A percentile compares a stretch with the other conserved stretches of the same genome.
These are phyloP conservation scores for Populus tomentosa DNA, from an alignment of 441 rosid genomes.

Conservation along the genomic window DNA sequence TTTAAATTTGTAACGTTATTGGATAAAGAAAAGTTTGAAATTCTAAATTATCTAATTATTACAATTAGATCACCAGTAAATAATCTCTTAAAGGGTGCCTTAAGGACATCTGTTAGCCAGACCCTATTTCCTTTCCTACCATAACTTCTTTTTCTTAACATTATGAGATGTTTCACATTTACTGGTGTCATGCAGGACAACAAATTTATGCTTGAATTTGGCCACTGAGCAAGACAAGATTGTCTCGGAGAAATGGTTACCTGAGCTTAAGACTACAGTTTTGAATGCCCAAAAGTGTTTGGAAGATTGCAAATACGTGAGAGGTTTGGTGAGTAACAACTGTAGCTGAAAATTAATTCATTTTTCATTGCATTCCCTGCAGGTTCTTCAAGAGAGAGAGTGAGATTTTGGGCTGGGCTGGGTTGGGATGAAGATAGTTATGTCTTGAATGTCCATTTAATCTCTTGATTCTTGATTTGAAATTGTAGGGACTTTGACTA, in stretches of 20 bases:
- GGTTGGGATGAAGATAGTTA: not conserved
- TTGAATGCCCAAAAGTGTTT: constrained; percentile 65
- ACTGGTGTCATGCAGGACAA: constrained; percentile 52
- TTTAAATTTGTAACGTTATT: not conserved
- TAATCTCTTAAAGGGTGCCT: not conserved
- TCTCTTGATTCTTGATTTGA: not conserved
- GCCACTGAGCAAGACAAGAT: constrained; percentile 84
- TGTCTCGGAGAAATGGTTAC: constrained; percentile 78
- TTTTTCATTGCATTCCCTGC: not conserved
- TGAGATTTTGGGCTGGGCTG: not conserved
- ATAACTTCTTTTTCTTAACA: not conserved
- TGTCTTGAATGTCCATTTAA: not conserved
- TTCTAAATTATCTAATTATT: too few species aligned
- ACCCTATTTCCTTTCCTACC: not conserved
- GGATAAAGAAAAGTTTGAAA: not conserved
- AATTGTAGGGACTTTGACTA: not conserved
- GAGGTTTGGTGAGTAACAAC: constrained; percentile 66
- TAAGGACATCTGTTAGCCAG: not conserved
- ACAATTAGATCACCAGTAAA: not conserved
- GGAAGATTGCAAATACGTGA: constrained; percentile 75
- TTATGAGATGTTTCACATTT: constrained; percentile 11
- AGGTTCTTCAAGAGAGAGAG: not conserved
- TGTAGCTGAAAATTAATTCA: not conserved
- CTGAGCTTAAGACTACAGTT: constrained; percentile 67
- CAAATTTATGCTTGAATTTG: constrained; percentile 68